Conservation (phyloP, 352 stramenopile species). For the Globisporangium alternatum region DNA sequence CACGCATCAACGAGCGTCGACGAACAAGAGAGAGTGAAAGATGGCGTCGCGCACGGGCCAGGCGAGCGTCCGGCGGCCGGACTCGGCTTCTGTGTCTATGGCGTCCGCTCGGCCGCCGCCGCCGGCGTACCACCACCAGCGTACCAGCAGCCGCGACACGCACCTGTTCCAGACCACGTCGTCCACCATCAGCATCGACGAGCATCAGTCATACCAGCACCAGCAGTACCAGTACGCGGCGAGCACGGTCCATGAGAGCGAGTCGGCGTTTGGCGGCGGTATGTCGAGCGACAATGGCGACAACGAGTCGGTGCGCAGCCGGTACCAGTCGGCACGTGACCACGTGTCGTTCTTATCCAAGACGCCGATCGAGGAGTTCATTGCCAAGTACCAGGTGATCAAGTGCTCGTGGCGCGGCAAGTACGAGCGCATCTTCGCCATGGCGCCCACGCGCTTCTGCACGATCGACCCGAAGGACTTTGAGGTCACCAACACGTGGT, state of each 20-base stretch:
- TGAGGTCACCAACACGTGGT: slow-evolving; percentile 87
- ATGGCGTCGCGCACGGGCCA: slow-evolving; percentile 12
- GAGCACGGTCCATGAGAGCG: slow-evolving; percentile 3
- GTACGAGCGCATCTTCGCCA: slow-evolving; percentile 85
- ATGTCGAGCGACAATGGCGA: slow-evolving; percentile 11
- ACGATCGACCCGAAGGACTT: slow-evolving; percentile 87
- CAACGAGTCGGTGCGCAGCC: slow-evolving; percentile 11
- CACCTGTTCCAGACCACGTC: slow-evolving; percentile 7
- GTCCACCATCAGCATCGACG: slow-evolving; percentile 6
- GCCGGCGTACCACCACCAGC: slow-evolving; percentile 11
- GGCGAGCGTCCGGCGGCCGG: slow-evolving; percentile 14
- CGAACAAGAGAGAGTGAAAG: neutral
- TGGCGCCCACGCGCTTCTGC: slow-evolving; percentile 75
- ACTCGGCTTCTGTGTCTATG: neutral
- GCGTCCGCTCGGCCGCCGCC: neutral
- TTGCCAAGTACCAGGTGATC: slow-evolving; percentile 82
- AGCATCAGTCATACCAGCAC: neutral
- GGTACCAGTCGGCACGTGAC: slow-evolving; percentile 22
- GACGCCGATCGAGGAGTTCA: slow-evolving; percentile 76
- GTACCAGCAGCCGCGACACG: slow-evolving; percentile 8
- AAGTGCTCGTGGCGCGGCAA: slow-evolving; percentile 85
- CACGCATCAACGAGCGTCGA: neutral
- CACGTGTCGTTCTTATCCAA: slow-evolving; percentile 33
- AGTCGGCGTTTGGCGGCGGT: neutral
- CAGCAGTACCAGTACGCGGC: slow-evolving; percentile 1